Conservation (phyloP, 129 eudicot species). For the Lactuca saligna region DNA sequence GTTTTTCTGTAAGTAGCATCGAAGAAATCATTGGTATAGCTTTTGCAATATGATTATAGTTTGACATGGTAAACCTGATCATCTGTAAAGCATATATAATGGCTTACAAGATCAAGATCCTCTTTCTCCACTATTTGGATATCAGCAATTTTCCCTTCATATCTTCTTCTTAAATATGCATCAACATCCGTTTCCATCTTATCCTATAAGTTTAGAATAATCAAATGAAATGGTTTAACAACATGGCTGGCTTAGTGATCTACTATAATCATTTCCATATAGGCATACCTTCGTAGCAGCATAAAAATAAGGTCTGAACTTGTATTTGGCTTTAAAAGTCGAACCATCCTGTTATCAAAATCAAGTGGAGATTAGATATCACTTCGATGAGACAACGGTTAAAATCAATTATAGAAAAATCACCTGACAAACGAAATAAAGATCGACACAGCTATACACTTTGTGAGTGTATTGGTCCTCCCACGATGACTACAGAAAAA, state of each 20-base stretch:
- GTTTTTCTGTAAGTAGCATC: slow-evolving; percentile 63
- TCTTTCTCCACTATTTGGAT: slow-evolving; percentile 81
- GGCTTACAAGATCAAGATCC: slow-evolving; percentile 94
- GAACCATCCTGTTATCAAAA: slow-evolving; percentile 78
- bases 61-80: background rate
- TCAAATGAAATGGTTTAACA: background rate
- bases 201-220: slow-evolving; percentile 41
- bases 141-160: slow-evolving; percentile 83
- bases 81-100: background rate
- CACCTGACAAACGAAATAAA: slow-evolving; percentile 96
- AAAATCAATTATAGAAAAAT: background rate
- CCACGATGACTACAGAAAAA: slow-evolving; percentile 68
- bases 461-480: slow-evolving; percentile 85
- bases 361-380: slow-evolving; percentile 5
- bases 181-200: slow-evolving; percentile 97
- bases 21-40: slow-evolving; percentile 5
- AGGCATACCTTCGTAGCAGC: slow-evolving; percentile 75
- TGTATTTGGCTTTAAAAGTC: slow-evolving; percentile 77
- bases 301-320: slow-evolving; percentile 93
- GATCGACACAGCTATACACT: slow-evolving; percentile 91
- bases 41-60: background rate
- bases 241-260: background rate
- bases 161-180: slow-evolving; percentile 83
- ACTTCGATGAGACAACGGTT: background rate
- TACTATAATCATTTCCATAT: background rate